These are phyloP conservation scores for Hyaloscypha hepaticicola DNA, from an alignment of 495 filamentous ascomycete genomes.

Conservation along the genomic window DNA sequence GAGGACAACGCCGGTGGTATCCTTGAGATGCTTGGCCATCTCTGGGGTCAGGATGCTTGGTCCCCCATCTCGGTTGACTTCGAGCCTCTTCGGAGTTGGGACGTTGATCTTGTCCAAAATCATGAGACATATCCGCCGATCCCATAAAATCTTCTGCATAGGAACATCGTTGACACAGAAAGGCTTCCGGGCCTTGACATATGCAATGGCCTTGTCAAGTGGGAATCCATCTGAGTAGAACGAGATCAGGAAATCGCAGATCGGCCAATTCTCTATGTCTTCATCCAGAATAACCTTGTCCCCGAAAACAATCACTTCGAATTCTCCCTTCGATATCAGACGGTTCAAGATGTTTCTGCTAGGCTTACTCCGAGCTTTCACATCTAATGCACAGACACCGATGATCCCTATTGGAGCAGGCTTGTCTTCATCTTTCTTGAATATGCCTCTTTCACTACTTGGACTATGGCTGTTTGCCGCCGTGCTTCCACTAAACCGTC, in stretches of 20 bases:
- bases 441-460: conserved; percentile 51
- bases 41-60: conserved; percentile 74
- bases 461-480: conserved; percentile 69
- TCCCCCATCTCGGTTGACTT: conserved; percentile 92
- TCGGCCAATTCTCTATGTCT: conserved; percentile 72
- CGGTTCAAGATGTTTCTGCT: conserved; percentile 93
- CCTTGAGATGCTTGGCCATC: conserved; percentile 72
- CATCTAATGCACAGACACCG: conserved; percentile 92
- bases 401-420: conserved; percentile 60
- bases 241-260: conserved; percentile 90
- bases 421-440: conserved; percentile 52
- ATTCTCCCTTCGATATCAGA: conserved; percentile 84
- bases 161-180: conserved; percentile 97
- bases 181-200: conserved; percentile 85
- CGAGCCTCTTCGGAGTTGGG: conserved; percentile 82
- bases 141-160: conserved; percentile 98
- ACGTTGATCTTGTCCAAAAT: conserved; percentile 88
- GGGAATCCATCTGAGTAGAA: conserved; percentile 99
- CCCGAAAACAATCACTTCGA: conserved; percentile 95
- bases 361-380: conserved; percentile 94
- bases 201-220: conserved; percentile 93
- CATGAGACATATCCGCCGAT: conserved; percentile 81
- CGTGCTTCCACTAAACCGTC: conserved; percentile 75
- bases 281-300: conserved; percentile 98
- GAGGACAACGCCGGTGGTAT: conserved; percentile 75